Percentiles rank a stretch among this genome's conserved stretches.
phyloP scores from a whole-genome alignment of 805 yeast genomes.

The Nakazawaea populi region DNA sequence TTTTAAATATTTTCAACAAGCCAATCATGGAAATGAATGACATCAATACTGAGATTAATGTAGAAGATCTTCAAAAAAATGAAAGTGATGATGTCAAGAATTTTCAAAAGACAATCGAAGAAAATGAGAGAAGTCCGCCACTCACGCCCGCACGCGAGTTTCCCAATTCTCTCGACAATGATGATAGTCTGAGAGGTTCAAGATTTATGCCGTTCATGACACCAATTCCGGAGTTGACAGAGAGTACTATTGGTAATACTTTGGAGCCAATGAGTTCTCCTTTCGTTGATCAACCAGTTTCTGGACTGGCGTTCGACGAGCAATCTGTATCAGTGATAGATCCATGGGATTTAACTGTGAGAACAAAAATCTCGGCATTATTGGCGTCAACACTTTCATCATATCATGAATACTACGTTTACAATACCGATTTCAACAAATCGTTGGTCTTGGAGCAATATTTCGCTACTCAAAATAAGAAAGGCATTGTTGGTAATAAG shows the following conservation, averaged over 20 bases:
- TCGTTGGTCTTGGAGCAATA: constrained; percentile 4
- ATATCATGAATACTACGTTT: constrained; percentile 1
- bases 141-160: background rate
- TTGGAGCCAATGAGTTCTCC: constrained; percentile 37
- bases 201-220: constrained; percentile 11
- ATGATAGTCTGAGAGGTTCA: constrained; percentile 1
- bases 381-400: constrained; percentile 29
- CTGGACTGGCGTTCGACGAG: background rate
- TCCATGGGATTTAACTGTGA: constrained; percentile 38
- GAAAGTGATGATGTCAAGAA: background rate
- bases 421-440: constrained; percentile 11
- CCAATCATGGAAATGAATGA: constrained; percentile 28
- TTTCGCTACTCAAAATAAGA: constrained; percentile 15
- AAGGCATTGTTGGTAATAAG: constrained; percentile 21
- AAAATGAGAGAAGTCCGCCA: background rate
- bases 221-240: constrained; percentile 14
- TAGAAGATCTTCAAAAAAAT: too few relatives aligned
- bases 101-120: background rate
- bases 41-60: background rate
- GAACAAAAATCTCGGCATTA: constrained; percentile 30
- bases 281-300: constrained; percentile 30
- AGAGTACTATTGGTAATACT: constrained; percentile 21
- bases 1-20: constrained; percentile 68
- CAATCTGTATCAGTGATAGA: constrained; percentile 12
- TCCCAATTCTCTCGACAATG: background rate